These are phyloP conservation scores for Westerdykella ornata DNA, from an alignment of 2,329 filamentous ascomycete species.

Conservation along the genomic window DNA sequence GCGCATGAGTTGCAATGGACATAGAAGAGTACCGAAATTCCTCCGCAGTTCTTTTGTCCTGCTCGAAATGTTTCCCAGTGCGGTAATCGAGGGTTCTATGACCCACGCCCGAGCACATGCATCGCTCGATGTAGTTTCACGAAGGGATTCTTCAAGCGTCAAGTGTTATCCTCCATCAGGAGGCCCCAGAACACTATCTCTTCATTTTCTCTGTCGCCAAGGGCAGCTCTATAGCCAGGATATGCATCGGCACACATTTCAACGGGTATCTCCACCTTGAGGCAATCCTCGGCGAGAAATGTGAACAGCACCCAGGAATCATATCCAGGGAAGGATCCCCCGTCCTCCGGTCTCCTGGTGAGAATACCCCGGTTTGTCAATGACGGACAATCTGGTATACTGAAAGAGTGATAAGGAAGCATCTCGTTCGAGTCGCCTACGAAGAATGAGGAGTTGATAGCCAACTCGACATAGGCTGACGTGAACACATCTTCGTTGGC, in stretches of 20 bases:
- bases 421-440: conserved; percentile 32
- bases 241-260: conserved; percentile 35
- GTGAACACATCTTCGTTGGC: conserved; percentile 1
- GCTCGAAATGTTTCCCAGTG: no score
- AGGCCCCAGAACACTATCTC: conserved; percentile 34
- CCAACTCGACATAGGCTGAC: conserved; percentile 26
- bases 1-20: no score
- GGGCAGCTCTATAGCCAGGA: conserved; percentile 14
- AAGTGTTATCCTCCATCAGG: conserved; percentile 23
- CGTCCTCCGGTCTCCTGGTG: conserved; percentile 24
- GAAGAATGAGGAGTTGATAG: conserved; percentile 29
- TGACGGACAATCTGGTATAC: conserved; percentile 25
- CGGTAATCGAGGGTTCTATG: no score
- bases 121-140: no score
- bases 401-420: conserved; percentile 31
- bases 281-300: conserved; percentile 30
- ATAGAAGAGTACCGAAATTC: no score
- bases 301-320: conserved; percentile 36
- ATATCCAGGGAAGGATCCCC: conserved; percentile 28
- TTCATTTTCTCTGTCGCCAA: conserved; percentile 28
- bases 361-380: conserved; percentile 31
- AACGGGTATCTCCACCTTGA: conserved; percentile 33
- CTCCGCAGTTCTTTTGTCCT: no score
- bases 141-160: no score
- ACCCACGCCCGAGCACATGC: no score